Evolutionary conservation across 73 alveolate genomes (phyloP).

Genomic region (Tetrahymena thermophila): DNA sequence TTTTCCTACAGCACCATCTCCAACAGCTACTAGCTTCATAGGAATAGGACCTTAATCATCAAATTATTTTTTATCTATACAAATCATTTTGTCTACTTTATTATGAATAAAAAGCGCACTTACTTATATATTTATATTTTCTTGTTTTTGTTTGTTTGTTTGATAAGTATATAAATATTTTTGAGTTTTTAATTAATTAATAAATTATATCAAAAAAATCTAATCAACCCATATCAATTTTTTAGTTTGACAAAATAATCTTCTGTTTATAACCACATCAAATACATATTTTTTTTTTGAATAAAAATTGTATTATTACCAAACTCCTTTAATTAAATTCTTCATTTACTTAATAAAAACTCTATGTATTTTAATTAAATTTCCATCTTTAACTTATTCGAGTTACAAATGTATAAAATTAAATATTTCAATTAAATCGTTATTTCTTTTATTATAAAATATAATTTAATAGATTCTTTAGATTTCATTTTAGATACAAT

Average conservation of each 20-base stretch:
- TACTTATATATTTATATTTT: background rate
- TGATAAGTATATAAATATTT: background rate
- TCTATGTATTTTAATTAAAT: no score
- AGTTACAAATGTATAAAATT: no score
- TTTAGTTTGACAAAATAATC: background rate
- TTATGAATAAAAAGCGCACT: no score
- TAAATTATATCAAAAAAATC: background rate
- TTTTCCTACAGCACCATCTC: slow-evolving; percentile 40
- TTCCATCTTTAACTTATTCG: no score
- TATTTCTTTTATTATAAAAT: no score
- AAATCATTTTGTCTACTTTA: background rate
- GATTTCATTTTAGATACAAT: no score
- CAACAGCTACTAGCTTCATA: slow-evolving; percentile 31
- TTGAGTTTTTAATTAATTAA: background rate
- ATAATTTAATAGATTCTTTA: no score
- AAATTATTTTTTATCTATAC: background rate
- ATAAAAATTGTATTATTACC: background rate
- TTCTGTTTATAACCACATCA: background rate
- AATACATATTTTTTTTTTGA: background rate
- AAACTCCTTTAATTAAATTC: background rate
- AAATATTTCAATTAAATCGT: no score
- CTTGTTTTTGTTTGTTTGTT: background rate
- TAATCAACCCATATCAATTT: background rate
- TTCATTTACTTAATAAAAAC: background rate
- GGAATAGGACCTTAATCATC: slow-evolving; percentile 12